Conservation (phyloP, 352 stramenopile species). For the Pythium apleroticum region DNA sequence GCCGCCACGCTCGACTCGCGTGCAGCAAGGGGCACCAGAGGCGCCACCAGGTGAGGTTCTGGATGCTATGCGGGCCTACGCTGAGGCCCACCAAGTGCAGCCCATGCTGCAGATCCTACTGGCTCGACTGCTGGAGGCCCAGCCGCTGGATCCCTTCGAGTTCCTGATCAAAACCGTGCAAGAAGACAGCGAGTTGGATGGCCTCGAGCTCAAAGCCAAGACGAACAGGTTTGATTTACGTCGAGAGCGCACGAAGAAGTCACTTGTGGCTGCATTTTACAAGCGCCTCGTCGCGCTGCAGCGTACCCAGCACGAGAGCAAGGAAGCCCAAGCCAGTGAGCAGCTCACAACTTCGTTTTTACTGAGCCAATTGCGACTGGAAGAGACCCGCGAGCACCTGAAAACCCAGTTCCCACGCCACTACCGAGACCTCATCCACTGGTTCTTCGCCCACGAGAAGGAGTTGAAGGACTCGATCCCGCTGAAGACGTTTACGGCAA, state of each 20-base stretch:
- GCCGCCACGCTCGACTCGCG: conserved; percentile 36
- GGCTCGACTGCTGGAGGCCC: conserved; percentile 50
- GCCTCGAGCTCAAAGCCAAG: conserved; percentile 41
- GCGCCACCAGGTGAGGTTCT: conserved; percentile 36
- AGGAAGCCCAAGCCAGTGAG: conserved; percentile 24
- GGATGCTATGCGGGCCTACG: conserved; percentile 62
- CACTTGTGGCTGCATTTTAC: conserved; percentile 49
- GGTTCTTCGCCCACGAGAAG: conserved; percentile 41
- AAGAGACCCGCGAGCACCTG: conserved; percentile 49
- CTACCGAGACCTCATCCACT: conserved; percentile 54
- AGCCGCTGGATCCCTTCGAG: conserved; percentile 66
- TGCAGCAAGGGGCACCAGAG: conserved; percentile 27
- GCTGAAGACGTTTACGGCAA: conserved; percentile 33
- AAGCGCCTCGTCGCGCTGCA: conserved; percentile 56
- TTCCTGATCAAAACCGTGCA: conserved; percentile 63
- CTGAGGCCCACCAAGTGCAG: conserved; percentile 54
- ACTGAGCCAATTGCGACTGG: conserved; percentile 41
- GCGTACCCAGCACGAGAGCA: conserved; percentile 42
- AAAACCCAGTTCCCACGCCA: conserved; percentile 54
- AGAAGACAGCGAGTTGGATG: conserved; percentile 52
- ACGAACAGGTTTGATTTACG: conserved; percentile 58
- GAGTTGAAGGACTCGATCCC: conserved; percentile 34
- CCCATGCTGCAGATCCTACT: conserved; percentile 66
- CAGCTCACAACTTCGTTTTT: conserved; percentile 48
- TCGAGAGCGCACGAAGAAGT: conserved; percentile 61